Evolutionary conservation across 805 yeast genomes (phyloP), one percentile per base, ranked within the genome.

Genomic region (Candida berthetii): DNA sequence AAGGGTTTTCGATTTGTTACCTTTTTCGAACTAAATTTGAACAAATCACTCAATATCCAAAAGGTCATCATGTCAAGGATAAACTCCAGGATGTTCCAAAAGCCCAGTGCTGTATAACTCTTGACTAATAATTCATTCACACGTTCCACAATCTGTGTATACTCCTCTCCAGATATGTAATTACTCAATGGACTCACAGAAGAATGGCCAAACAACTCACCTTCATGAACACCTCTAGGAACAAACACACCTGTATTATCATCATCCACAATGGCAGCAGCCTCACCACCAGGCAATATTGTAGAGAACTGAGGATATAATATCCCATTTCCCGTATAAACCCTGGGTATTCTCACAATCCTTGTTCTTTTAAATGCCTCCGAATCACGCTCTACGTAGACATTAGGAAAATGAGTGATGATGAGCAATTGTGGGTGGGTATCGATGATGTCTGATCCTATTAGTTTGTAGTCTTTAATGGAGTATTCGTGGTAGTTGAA

Each of bases 401-500:
- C 62, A 48, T 81, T 80, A 6, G 88, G 89, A 53, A 81, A 84
- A 58, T 83, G 90, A 27, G 82, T 81, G 9, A 80, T 58, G 17
- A 76, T 73, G 10, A 80, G 49, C 2, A 72, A 59, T 27, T 52
- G 55, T 3, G 58, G 58, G 36, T 61, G 61, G 25, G 53, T 51
- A 29, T 55, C 63, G 35, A 60, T 59, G 13, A 40, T 44, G 4
- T 28, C 41, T 14, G 41, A 42, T 1, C 41, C 52, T 2, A 58
- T 20, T 13, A 46, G 49, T 7, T 50, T 42, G 56, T 69, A 68
- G 17, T 61, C 61, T 3, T 56, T 53, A 11, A 64, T 62, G 4
- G 72, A 49, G 52, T 65, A 79, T 54, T 83, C 90, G 53, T 83
- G 87, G 50, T 80, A 82, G 54, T 84, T 83, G 69, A 80, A 83